Evolutionary conservation across 1,284 basidiomycete genomes (phyloP), one percentile per base, ranked within the genome.

Genomic region (Leccinum subspadiceum): DNA sequence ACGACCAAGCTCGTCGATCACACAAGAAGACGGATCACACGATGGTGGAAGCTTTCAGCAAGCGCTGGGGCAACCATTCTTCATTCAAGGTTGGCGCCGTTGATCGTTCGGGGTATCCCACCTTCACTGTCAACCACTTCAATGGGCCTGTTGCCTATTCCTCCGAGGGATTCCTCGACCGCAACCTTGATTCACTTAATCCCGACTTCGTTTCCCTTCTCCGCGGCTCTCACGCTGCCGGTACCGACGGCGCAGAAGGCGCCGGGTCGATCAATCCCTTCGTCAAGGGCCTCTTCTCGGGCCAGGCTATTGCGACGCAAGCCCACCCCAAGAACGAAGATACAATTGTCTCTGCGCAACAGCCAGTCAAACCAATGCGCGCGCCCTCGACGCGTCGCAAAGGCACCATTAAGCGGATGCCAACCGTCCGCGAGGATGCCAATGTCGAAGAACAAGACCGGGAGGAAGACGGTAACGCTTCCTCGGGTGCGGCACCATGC

Each of bases 1-100:
- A 98, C 72, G 96, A 99, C 71, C 94, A 98, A 75, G 91, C 94
- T 9, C 83, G 90, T 15, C 83, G 92, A 46, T 83, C 85, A 63
- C 88, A 92, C 37, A 95, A 94, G 78, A 96, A 96, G 85, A 94
- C 89, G 6, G 93, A 98, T 69, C 83, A 89, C 60, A 94, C 91
- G 4, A 97, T 98, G 94, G 86, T 96, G 15, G 94, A 98, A 29
- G 26, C 8, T 29, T 29, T 29, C 26, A 29, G 26, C 26, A 29
- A 29, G 26, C 26, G 8, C 26, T 29, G 26, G 26, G 26, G 26
- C 7, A 29, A 29, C 26, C 26, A 29, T 8, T 8, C 26, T 29
- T 29, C 26, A 8, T 29, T 29, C 26, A 29, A 29, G 26, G 26
- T 29, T 29, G 26, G 26, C 26, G 26, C 26, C 26, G 7, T 29